Conservation (phyloP, 768 basidiomycete species). For the Naganishia onofrii region DNA sequence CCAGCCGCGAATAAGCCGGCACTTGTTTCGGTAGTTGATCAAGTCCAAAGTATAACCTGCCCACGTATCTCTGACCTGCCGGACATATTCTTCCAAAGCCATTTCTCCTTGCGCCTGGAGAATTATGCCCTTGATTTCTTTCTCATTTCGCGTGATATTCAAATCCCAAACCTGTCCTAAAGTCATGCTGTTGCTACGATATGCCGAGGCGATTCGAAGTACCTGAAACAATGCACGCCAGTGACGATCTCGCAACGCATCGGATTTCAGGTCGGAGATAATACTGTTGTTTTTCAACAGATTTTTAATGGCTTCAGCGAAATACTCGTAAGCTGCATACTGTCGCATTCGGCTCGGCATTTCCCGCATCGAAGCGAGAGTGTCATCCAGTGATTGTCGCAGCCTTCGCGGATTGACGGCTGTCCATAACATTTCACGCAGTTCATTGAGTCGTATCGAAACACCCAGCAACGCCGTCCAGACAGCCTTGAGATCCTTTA, state of each 20-base stretch:
- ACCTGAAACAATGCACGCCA: constrained; percentile 97
- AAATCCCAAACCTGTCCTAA: constrained; percentile 95
- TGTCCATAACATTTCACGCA: constrained; percentile 84
- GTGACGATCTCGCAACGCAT: constrained; percentile 93
- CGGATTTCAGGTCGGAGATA: constrained; percentile 92
- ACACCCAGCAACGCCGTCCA: constrained; percentile 98
- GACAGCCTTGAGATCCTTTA: constrained; percentile 93
- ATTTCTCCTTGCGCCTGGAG: constrained; percentile 93
- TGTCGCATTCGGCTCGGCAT: constrained; percentile 99
- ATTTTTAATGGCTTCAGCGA: constrained; percentile 82
- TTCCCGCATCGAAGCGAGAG: constrained; percentile 89
- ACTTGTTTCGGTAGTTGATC: constrained; percentile 98
- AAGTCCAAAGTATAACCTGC: constrained; percentile 90
- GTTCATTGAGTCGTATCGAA: constrained; percentile 86
- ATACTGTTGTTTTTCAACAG: constrained; percentile 84
- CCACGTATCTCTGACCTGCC: constrained; percentile 96
- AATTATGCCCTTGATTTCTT: constrained; percentile 86
- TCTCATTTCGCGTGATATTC: constrained; percentile 91
- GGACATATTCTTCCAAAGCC: constrained; percentile 92
- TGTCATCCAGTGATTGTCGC: constrained; percentile 86
- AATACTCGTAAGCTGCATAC: constrained; percentile 97
- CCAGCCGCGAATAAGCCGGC: constrained; percentile 92
- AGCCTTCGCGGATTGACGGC: constrained; percentile 91
- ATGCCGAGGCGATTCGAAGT: constrained; percentile 69
- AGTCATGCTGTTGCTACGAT: constrained; percentile 82